These are phyloP conservation scores for Aethionema arabicum DNA, from an alignment of 345 rosid genomes.

Conservation along the genomic window DNA sequence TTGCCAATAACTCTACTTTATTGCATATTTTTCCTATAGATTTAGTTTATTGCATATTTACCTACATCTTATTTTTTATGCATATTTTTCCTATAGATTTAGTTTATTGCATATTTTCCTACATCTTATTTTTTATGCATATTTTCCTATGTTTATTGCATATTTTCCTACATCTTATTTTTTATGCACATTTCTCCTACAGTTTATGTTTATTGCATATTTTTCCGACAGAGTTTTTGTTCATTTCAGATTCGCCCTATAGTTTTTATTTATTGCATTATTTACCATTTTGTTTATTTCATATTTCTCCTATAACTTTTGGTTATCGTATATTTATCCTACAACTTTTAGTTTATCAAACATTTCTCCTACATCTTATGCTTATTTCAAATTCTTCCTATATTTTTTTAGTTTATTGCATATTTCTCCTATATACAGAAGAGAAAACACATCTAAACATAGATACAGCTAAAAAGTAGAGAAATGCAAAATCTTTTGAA, in stretches of 20 bases:
- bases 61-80: neutral
- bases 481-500: no score
- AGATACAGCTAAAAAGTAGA: no score
- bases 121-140: neutral
- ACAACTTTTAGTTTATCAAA: neutral
- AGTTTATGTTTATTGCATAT: neutral
- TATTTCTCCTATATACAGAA: neutral
- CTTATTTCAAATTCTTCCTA: neutral
- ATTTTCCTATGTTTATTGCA: neutral
- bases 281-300: neutral
- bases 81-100: neutral
- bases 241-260: neutral
- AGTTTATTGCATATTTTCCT: neutral
- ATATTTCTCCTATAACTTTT: neutral
- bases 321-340: neutral
- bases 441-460: no score
- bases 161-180: neutral
- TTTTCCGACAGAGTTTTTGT: neutral
- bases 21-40: neutral
- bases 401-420: neutral
- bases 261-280: no score
- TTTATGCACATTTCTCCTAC: neutral
- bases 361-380: no score
- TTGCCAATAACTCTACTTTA: neutral
- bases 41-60: neutral